Percentiles rank a stretch among this genome's conserved stretches.
phyloP scores from a whole-genome alignment of 2,329 filamentous ascomycete genomes.

The Cladophialophora chaetospira region DNA sequence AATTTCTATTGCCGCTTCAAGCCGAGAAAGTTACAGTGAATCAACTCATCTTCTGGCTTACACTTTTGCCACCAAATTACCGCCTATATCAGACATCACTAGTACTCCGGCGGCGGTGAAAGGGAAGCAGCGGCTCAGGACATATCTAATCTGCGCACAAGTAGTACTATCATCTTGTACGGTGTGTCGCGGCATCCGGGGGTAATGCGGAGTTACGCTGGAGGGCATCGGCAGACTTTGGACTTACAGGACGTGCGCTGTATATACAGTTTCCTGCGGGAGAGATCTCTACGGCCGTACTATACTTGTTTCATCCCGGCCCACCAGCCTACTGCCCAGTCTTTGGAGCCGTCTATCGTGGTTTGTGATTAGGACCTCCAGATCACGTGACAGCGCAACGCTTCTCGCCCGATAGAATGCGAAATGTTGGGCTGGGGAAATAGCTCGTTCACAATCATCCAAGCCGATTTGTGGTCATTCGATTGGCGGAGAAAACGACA shows the following conservation, averaged over 20 bases:
- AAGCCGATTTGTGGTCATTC: background rate
- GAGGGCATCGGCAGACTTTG: too few species aligned
- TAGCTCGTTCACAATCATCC: too few species aligned
- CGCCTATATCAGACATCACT: too few species aligned
- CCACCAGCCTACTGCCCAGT: background rate
- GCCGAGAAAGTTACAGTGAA: slow-evolving; percentile 17
- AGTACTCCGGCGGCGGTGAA: too few species aligned
- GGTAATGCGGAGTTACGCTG: background rate
- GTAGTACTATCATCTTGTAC: too few species aligned
- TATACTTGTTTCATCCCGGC: background rate
- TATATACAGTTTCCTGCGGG: background rate
- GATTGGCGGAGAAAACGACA: background rate
- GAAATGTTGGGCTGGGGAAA: background rate
- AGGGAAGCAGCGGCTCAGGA: too few species aligned
- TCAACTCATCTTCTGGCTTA: background rate
- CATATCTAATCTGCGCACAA: too few species aligned
- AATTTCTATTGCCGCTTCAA: slow-evolving; percentile 38
- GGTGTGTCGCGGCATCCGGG: background rate
- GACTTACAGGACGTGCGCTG: too few species aligned
- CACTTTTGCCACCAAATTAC: too few species aligned
- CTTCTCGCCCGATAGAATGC: slow-evolving; percentile 4
- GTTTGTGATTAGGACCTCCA: background rate
- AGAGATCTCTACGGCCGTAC: background rate
- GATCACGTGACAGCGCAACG: background rate
- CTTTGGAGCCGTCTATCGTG: too few species aligned